Evolutionary conservation across 2,329 filamentous ascomycete species (phyloP), one percentile per base, ranked within the genome.

Genomic region (Fusarium sp.): DNA sequence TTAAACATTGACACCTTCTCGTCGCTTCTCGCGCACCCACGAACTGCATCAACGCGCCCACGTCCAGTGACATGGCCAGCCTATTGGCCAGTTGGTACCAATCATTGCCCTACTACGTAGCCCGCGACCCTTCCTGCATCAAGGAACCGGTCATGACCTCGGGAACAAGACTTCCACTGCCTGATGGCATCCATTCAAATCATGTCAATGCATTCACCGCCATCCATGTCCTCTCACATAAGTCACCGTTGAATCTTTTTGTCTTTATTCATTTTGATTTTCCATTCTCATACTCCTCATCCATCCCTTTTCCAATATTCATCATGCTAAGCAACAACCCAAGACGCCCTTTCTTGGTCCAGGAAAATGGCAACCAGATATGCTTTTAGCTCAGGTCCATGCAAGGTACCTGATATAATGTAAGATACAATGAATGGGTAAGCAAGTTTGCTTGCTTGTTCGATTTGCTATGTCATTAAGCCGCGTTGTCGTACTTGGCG

Each of bases 401-500:
- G 38, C 33, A 36, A 76, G 38, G 61, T 67, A 71, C 63, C 71
- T 57, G 65, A 71, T 60, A 62, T 60, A 75, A 45, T 70, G 56
- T 74, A 79, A 76, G 73, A 76, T 77, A 78, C 74, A 77, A 66
- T 68, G 66, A 59, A 62, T 36, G 5, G 25, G 45, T 29, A 72
- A 65, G 40, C 61, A 71, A 73, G 63, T 52, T 31, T 66, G 27
- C 63, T 38, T 73, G 57, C 69, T 45, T 73, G 54, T 74, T 71
- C 47, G 63, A 52, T 70, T 75, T 57, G 69, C 61, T 70, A 67
- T 65, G 61, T 78, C 58, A 68, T 82, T 79, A 84, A 78, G 81
- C 83, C 65, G 85, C 84, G 78, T 82, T 80, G 18, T 92, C 85
- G 81, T 96, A 96, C 85, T 95, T 95, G 77, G 90, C 89, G 82